These are phyloP conservation scores for Primulina tabacum DNA, from an alignment of 257 asterid species.

Conservation along the genomic window DNA sequence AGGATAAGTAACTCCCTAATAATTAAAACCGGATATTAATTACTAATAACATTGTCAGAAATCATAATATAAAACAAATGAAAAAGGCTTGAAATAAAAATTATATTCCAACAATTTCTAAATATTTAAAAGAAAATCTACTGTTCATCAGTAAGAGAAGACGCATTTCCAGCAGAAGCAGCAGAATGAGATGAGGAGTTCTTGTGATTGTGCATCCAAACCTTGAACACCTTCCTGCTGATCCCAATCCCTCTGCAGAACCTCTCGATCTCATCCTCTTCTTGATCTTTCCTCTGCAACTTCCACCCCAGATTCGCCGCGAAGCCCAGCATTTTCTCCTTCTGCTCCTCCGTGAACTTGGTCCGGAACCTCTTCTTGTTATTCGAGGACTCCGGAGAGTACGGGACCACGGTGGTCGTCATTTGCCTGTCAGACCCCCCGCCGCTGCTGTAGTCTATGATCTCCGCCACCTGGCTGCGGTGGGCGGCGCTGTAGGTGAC, in stretches of 20 bases:
- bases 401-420: slow-evolving; percentile 5
- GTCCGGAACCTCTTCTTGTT: slow-evolving; percentile 64
- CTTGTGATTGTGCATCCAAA: slow-evolving; percentile 84
- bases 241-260: slow-evolving; percentile 63
- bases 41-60: no score
- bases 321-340: slow-evolving; percentile 62
- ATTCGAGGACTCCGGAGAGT: slow-evolving; percentile 28
- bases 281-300: slow-evolving; percentile 46
- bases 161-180: slow-evolving; percentile 47
- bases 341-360: slow-evolving; percentile 64
- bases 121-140: slow-evolving; percentile 2
- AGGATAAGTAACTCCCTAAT: no score
- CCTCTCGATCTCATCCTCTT: slow-evolving; percentile 61
- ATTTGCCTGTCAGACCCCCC: background rate
- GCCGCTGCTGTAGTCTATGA: slow-evolving; percentile 24
- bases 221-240: slow-evolving; percentile 69
- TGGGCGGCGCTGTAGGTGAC: slow-evolving; percentile 20
- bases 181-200: slow-evolving; percentile 34
- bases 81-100: background rate
- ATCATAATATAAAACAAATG: no score
- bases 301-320: slow-evolving; percentile 75
- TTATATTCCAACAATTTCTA: background rate
- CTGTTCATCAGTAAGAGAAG: slow-evolving; percentile 50
- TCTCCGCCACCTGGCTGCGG: slow-evolving; percentile 19
- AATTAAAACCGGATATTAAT: no score